phyloP scores from a whole-genome alignment of 75 land plant genomes.

The Pseudotsuga menziesii region DNA sequence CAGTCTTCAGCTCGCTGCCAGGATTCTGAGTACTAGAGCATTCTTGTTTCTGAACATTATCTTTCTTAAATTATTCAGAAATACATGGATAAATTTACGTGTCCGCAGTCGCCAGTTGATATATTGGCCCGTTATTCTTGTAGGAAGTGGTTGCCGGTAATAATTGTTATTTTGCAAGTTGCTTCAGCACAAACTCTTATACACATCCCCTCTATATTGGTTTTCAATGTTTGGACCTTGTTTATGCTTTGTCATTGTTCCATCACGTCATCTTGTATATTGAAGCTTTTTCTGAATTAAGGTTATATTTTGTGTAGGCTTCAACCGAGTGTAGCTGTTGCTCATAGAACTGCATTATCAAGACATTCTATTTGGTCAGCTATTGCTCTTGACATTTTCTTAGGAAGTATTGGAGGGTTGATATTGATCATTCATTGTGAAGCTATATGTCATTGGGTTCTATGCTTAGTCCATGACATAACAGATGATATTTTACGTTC shows the following conservation, averaged over 20 bases:
- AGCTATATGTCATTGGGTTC: constrained; percentile 37
- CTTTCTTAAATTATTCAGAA: constrained; percentile 25
- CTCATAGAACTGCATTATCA: constrained; percentile 51
- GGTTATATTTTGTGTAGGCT: constrained; percentile 40
- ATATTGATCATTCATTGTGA: constrained; percentile 37
- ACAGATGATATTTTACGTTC: constrained; percentile 82
- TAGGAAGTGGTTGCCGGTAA: constrained; percentile 54
- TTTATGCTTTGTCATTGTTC: not conserved
- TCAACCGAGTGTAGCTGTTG: constrained; percentile 61
- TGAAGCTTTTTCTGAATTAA: constrained; percentile 1
- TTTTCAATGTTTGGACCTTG: not conserved
- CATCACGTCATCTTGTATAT: constrained; percentile 37
- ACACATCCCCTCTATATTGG: not conserved
- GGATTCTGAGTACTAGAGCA: constrained; percentile 25
- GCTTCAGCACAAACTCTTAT: not conserved
- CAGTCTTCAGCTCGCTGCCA: constrained; percentile 41
- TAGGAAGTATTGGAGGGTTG: constrained; percentile 64
- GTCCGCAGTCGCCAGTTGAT: constrained; percentile 68
- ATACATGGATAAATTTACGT: constrained; percentile 47
- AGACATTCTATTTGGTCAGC: constrained; percentile 81
- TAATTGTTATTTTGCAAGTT: not conserved
- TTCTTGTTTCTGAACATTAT: constrained; percentile 14
- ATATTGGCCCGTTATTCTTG: constrained; percentile 77
- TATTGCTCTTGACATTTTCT: constrained; percentile 56
- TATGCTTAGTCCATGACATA: constrained; percentile 23